These are phyloP conservation scores for Arabidopsis lyrata DNA, from an alignment of 441 rosid species.

Conservation along the genomic window DNA sequence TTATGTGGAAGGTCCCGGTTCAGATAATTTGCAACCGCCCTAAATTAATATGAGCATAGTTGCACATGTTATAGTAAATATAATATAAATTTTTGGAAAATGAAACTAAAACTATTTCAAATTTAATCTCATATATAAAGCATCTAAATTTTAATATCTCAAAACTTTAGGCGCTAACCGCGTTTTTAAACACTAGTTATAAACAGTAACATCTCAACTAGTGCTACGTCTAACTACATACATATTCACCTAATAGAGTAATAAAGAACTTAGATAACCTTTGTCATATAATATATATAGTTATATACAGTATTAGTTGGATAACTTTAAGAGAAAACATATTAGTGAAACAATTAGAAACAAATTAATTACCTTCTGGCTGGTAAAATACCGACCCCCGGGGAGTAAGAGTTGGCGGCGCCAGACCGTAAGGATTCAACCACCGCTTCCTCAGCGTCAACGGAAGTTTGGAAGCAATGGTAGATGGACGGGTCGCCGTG, in stretches of 20 bases:
- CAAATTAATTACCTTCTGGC: conserved; percentile 53
- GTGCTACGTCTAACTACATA: no score
- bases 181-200: no score
- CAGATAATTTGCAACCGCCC: conserved; percentile 57
- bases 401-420: conserved; percentile 55
- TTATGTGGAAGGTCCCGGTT: conserved; percentile 53
- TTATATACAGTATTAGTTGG: neutral
- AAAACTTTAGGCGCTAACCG: neutral
- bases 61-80: neutral
- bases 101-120: neutral
- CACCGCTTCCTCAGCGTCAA: conserved; percentile 64
- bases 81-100: neutral
- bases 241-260: neutral
- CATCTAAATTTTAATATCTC: neutral
- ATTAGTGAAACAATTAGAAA: neutral
- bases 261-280: neutral
- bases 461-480: conserved; percentile 55
- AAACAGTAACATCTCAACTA: no score
- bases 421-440: conserved; percentile 55
- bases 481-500: conserved; percentile 72
- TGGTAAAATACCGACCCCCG: conserved; percentile 52
- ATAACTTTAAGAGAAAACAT: neutral
- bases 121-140: no score
- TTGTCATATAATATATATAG: neutral
- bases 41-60: conserved; percentile 16